Conservation (phyloP, 2,329 filamentous ascomycete genomes). For the Ploettnerulaceae sp. region DNA sequence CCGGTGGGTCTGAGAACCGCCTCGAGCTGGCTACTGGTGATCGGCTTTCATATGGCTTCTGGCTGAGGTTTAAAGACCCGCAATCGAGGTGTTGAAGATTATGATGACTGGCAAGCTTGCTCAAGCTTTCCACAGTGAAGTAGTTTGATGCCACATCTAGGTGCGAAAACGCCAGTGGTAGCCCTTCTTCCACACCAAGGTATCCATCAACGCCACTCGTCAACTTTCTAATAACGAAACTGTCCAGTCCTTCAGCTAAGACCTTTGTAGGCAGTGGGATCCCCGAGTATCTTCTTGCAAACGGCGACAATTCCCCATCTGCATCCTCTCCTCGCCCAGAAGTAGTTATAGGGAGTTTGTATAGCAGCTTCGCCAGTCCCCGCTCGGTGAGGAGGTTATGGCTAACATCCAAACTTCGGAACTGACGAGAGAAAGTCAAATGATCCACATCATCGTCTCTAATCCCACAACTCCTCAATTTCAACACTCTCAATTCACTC, state of each 20-base stretch:
- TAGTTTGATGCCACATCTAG: conserved; percentile 20
- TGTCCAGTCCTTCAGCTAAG: conserved; percentile 12
- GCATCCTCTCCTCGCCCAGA: no score
- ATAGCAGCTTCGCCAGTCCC: conserved; percentile 17
- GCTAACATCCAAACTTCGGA: conserved; percentile 23
- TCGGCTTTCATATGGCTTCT: conserved; percentile 10
- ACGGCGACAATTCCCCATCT: conserved; percentile 1
- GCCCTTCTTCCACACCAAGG: conserved; percentile 15
- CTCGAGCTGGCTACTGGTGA: conserved; percentile 7
- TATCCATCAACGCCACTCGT: conserved; percentile 16
- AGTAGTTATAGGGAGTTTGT: conserved; percentile 10
- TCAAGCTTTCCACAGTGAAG: conserved; percentile 13
- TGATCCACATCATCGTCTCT: conserved; percentile 21
- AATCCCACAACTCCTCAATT: conserved; percentile 19
- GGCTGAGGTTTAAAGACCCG: conserved; percentile 19
- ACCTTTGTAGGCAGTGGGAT: conserved; percentile 10
- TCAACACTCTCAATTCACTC: conserved; percentile 18
- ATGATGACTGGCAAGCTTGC: conserved; percentile 11
- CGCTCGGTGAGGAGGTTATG: conserved; percentile 21
- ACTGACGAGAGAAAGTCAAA: conserved; percentile 11
- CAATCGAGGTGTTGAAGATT: conserved; percentile 20
- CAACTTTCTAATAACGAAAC: conserved; percentile 12
- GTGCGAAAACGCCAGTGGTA: conserved; percentile 20
- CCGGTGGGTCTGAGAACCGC: conserved; percentile 10
- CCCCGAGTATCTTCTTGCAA: conserved; percentile 11